These are phyloP conservation scores for Solanum appendiculatum DNA, from an alignment of 257 asterid species.

Conservation along the genomic window DNA sequence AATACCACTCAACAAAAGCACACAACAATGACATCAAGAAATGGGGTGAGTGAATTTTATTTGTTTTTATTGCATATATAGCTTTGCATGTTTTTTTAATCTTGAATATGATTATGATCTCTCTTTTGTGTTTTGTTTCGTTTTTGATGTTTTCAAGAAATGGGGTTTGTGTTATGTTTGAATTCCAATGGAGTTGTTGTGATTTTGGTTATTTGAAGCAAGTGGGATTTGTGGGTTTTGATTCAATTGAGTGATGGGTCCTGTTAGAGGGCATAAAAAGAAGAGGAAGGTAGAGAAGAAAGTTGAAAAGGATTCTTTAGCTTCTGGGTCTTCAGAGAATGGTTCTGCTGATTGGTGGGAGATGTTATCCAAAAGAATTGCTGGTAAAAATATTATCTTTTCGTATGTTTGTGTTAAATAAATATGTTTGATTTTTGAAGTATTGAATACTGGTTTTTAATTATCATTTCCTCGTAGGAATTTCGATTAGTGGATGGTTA, in stretches of 20 bases:
- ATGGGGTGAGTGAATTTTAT: neutral
- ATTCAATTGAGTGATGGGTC: slow-evolving; percentile 38
- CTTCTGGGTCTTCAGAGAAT: slow-evolving; percentile 48
- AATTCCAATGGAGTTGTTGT: slow-evolving; percentile 4
- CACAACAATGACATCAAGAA: slow-evolving; percentile 1
- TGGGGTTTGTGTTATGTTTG: slow-evolving; percentile 14
- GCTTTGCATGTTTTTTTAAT: slow-evolving; percentile 8
- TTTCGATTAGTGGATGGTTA: neutral
- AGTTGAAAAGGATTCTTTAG: slow-evolving; percentile 32
- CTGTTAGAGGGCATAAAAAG: slow-evolving; percentile 57
- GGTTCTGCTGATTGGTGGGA: slow-evolving; percentile 66
- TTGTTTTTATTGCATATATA: neutral
- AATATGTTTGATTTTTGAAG: neutral
- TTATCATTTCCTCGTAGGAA: neutral
- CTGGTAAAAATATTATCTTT: slow-evolving; percentile 26
- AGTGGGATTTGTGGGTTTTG: slow-evolving; percentile 13
- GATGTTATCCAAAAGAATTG: slow-evolving; percentile 38
- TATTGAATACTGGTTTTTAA: neutral
- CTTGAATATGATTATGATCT: neutral
- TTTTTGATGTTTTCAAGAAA: neutral
- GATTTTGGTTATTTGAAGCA: neutral
- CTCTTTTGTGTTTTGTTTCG: neutral
- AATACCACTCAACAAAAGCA: neutral
- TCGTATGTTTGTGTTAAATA: slow-evolving; percentile 1
- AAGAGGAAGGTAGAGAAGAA: slow-evolving; percentile 54